A percentile compares a stretch with the other conserved stretches of the same genome.
Evolutionary conservation across 768 basidiomycete genomes (phyloP).

Genomic region (Serendipita vermifera): DNA sequence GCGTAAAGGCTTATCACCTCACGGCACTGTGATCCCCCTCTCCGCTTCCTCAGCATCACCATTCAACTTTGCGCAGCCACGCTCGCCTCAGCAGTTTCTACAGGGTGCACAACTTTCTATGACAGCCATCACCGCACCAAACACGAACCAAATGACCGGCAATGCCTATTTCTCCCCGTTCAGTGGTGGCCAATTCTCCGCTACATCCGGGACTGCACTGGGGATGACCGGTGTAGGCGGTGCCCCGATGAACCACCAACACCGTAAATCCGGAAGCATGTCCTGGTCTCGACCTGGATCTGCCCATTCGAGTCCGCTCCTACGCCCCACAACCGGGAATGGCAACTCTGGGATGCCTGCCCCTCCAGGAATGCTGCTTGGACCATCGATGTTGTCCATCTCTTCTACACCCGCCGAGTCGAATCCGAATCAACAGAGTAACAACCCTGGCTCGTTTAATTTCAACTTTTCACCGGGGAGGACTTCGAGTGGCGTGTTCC

Average conservation of each 20-base stretch:
- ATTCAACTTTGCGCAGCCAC: neutral
- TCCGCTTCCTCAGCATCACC: neutral
- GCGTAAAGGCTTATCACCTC: neutral
- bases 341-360: neutral
- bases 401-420: neutral
- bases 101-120: neutral
- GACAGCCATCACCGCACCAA: no score
- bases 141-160: no score
- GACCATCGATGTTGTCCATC: constrained; percentile 3
- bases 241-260: neutral
- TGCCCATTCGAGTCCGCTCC: constrained; percentile 1
- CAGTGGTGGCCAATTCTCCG: no score
- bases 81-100: neutral
- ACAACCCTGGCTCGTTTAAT: neutral
- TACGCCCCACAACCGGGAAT: neutral
- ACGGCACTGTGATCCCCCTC: neutral
- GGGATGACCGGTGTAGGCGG: no score
- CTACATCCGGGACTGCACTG: no score
- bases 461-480: neutral
- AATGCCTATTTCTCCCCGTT: no score
- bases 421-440: neutral
- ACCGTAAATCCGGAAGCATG: constrained; percentile 3
- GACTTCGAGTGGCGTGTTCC: neutral
- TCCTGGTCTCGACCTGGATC: constrained; percentile 1
- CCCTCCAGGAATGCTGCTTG: constrained; percentile 2